Evolutionary conservation across 306 rosid genomes (phyloP).

Genomic region (Trifolium subterraneum): DNA sequence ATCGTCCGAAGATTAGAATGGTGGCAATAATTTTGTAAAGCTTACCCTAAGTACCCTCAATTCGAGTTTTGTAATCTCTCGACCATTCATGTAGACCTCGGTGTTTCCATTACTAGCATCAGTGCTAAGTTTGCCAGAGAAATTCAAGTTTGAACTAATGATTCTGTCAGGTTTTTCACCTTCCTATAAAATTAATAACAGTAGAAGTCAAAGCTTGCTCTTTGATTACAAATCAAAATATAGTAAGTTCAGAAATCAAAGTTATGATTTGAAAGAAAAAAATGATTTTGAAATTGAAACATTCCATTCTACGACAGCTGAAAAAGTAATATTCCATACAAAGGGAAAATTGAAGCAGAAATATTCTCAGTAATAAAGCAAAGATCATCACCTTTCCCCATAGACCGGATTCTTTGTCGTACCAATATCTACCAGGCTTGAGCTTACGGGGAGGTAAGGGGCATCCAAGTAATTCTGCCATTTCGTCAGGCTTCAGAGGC

Average conservation of each 20-base stretch:
- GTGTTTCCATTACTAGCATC: conserved; percentile 94
- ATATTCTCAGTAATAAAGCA: conserved; percentile 22
- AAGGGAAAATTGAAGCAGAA: conserved; percentile 35
- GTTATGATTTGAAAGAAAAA: conserved; percentile 8
- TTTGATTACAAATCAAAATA: conserved; percentile 16
- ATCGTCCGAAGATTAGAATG: conserved; percentile 16
- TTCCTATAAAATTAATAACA: conserved; percentile 64
- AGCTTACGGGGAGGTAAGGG: conserved; percentile 82
- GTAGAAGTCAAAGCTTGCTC: conserved; percentile 23
- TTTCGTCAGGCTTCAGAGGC: conserved; percentile 82
- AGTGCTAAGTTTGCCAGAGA: conserved; percentile 77
- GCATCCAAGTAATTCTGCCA: conserved; percentile 91
- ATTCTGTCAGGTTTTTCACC: conserved; percentile 93
- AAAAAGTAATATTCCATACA: neutral
- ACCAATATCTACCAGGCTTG: conserved; percentile 99
- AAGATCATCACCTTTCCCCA: conserved; percentile 91
- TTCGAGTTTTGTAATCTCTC: conserved; percentile 95
- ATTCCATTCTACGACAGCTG: conserved; percentile 2
- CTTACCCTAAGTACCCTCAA: conserved; percentile 88
- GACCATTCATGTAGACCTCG: conserved; percentile 92
- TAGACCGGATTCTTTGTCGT: conserved; percentile 96
- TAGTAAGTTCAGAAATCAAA: conserved; percentile 1
- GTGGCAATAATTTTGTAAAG: neutral
- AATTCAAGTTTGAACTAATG: conserved; percentile 91
- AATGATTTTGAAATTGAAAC: neutral